Base-by-base conservation (phyloP, 495 filamentous ascomycete genomes). In the Durotheca rogersii region DNA sequence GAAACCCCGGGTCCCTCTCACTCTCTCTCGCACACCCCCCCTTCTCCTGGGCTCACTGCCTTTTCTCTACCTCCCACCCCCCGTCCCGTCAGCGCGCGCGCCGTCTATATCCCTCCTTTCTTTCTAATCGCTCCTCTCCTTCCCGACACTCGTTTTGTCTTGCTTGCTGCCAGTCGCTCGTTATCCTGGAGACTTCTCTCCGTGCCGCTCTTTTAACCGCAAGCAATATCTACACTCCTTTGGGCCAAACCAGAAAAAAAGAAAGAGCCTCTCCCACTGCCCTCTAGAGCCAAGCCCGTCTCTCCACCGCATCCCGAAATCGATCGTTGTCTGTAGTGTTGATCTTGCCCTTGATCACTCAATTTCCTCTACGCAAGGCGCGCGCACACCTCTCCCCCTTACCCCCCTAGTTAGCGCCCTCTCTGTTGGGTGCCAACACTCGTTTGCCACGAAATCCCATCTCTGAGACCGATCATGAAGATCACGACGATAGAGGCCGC, bases 401-500 rank as follows among this genome's bases (percentile, higher is more conserved):
- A n/a, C n/a, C n/a, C 50, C 31, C 25, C 42, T 50, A 50, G 45
- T 41, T 38, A 27, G 23, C 23, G 23, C 50, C 34, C 15, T 31
- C 17, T 41, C 23, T 38, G 32, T 18, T 20, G 17, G 23, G 14
- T 46, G 31, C 25, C 25, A 41, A 49, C 53, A 49, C 47, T 57
- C 47, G 41, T 56, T 56, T 50, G 48, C 42, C 41, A 51, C 60
- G 38, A 60, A 49, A 53, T 32, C 27, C 23, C 4, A 23, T 35
- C 30, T 32, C 20, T 7, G 30, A 40, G 20, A 41, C 29, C 10
- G 21, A 41, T 52, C 41, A 80, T 80, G 77, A 79, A 69, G 66
- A 51, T 75, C 66, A 62, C 69, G 30, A 73, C 73, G 48, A 62
- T 75, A 51, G 68, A 74, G 51, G 67, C 72, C 61, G 71, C 69